A percentile compares a stretch with the other conserved stretches of the same genome.
Conservation (phyloP, 306 rosid species). For the Dalbergia cultrata region DNA sequence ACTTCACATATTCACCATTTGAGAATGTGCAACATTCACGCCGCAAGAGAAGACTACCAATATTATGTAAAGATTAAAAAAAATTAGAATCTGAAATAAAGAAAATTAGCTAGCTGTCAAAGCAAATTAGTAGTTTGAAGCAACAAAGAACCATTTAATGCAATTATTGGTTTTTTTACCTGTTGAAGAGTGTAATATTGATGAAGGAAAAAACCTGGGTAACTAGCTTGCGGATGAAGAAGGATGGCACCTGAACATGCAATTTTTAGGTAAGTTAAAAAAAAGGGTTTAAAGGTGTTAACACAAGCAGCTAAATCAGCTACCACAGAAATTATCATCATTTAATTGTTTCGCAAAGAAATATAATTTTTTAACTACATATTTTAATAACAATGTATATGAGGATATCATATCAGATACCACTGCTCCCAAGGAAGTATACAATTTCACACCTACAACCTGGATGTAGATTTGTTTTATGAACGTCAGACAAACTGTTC, state of each 20-base stretch:
- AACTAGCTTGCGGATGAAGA: conserved; percentile 92
- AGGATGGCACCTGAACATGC: conserved; percentile 84
- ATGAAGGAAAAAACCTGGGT: conserved; percentile 97
- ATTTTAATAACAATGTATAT: neutral
- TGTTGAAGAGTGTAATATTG: conserved; percentile 95
- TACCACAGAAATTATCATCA: conserved; percentile 10
- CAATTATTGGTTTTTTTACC: conserved; percentile 60
- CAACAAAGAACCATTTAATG: conserved; percentile 7
- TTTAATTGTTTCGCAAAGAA: neutral
- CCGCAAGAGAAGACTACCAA: conserved; percentile 81
- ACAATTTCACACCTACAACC: conserved; percentile 11
- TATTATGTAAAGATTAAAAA: conserved; percentile 3
- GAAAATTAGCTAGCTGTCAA: conserved; percentile 34
- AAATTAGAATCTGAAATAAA: neutral
- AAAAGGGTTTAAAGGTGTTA: conserved; percentile 21
- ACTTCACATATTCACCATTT: conserved; percentile 95
- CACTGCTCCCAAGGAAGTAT: conserved; percentile 7
- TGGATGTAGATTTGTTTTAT: neutral
- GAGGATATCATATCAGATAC: conserved; percentile 20
- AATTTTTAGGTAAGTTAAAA: conserved; percentile 46
- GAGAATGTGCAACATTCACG: conserved; percentile 99
- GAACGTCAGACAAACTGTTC: neutral
- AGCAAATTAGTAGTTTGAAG: conserved; percentile 10
- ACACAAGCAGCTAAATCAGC: neutral
- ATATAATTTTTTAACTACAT: neutral